phyloP scores from a whole-genome alignment of 495 filamentous ascomycete species.

The Talaromyces trachyspermus region DNA sequence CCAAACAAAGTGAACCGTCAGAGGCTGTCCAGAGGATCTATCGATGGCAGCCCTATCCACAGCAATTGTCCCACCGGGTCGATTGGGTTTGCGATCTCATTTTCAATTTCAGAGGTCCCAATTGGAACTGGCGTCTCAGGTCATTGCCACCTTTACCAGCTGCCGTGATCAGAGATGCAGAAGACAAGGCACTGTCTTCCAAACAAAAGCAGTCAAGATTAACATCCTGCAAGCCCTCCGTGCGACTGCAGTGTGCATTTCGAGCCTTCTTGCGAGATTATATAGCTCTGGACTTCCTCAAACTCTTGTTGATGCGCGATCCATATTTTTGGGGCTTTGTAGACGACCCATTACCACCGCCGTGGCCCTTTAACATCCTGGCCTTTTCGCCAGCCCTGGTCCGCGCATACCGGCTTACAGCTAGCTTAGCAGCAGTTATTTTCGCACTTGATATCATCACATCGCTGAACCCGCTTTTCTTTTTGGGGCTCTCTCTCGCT shows the following conservation, averaged over 20 bases:
- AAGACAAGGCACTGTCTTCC: slow-evolving; percentile 18
- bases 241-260: slow-evolving; percentile 42
- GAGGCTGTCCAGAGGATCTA: slow-evolving; percentile 13
- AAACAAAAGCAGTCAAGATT: background rate
- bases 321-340: slow-evolving; percentile 58
- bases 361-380: slow-evolving; percentile 37
- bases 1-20: too few relatives aligned
- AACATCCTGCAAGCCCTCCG: background rate
- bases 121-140: slow-evolving; percentile 69
- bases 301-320: slow-evolving; percentile 60
- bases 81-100: slow-evolving; percentile 66
- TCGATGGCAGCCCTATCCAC: slow-evolving; percentile 69
- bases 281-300: slow-evolving; percentile 58
- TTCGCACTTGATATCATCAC: slow-evolving; percentile 49
- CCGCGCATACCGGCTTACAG: slow-evolving; percentile 39
- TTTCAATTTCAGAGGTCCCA: slow-evolving; percentile 61
- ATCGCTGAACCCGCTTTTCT: slow-evolving; percentile 46
- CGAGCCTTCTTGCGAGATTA: slow-evolving; percentile 45
- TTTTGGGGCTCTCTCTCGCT: slow-evolving; percentile 45
- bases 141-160: slow-evolving; percentile 45
- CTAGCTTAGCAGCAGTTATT: slow-evolving; percentile 44
- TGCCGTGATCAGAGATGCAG: background rate
- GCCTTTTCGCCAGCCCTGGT: slow-evolving; percentile 29
- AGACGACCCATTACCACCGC: slow-evolving; percentile 33
- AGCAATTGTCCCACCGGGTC: slow-evolving; percentile 51